Evolutionary conservation across 495 filamentous ascomycete species (phyloP), one percentile per base, ranked within the genome.

Genomic region (Talaromyces proteolyticus): DNA sequence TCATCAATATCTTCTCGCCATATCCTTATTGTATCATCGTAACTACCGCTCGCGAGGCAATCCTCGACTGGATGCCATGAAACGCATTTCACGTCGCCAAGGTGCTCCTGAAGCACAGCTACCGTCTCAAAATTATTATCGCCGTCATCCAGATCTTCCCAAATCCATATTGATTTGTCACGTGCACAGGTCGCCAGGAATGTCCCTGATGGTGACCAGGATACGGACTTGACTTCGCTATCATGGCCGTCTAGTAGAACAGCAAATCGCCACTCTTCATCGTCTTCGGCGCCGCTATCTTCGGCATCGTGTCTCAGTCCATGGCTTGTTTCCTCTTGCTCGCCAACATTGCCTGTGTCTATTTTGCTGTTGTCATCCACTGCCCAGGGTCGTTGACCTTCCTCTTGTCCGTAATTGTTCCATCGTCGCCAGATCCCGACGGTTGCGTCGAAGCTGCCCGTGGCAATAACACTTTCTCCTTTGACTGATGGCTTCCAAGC

Each of bases 151-250:
- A 97, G 76, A 61, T 96, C 91, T 65, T 98, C 93, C 93, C 93
- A 98, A 44, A 98, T 86, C 93, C 93, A 98, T n/a, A 98, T 88
- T 19, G 80, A 85, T 70, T 96, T 96, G 65, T 98, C 93, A 10
- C 93, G 76, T 19, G 80, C 84, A 61, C 91, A 97, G 0, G 91
- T 96, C 5, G 93, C 93, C 3, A 98, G 79, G 49, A 86, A 80
- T 63, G 86, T 83, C 0, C 90, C 89, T 0, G 82, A 84, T 0
- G 89, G 78, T 2, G 81, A 86, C 80, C 88, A 98, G 12, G 86
- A 78, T 2, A 95, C 79, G 21, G 75, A 79, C 62, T 98, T 98
- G 57, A 98, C 84, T 64, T 98, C 93, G 47, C 85, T 88, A 42
- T 96, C 92, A 57, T 97, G 93, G 0, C 93, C 93, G 55, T 96